Percentiles rank a stretch among this genome's conserved stretches.
These are phyloP conservation scores for Trichophyton schoenleinii DNA, from an alignment of 2,329 filamentous ascomycete genomes.

Conservation along the genomic window DNA sequence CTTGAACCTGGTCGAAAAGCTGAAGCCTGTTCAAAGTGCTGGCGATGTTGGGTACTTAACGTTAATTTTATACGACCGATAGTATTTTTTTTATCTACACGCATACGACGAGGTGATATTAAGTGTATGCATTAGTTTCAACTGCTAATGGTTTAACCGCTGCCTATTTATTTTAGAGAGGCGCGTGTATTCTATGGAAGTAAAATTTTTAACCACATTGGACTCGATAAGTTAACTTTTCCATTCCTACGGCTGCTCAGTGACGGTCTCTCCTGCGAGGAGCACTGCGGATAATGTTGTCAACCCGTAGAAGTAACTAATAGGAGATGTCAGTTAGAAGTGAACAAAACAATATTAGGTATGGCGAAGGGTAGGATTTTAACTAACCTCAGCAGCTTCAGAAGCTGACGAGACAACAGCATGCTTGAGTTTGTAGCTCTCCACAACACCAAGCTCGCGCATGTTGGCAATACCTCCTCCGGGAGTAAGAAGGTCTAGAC, in stretches of 20 bases:
- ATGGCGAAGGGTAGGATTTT: neutral
- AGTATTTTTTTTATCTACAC: no score
- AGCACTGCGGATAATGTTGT: slow-evolving; percentile 93
- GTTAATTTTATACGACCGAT: no score
- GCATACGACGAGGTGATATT: neutral
- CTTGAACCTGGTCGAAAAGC: no score
- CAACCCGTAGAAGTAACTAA: slow-evolving; percentile 78
- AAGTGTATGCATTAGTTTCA: neutral
- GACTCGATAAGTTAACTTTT: neutral
- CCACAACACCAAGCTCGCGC: slow-evolving; percentile 86
- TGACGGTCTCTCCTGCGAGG: slow-evolving; percentile 70
- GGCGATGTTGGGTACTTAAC: no score
- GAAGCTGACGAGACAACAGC: slow-evolving; percentile 95
- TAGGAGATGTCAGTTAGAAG: slow-evolving; percentile 7
- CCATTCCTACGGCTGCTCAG: slow-evolving; percentile 27
- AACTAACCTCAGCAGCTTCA: slow-evolving; percentile 82
- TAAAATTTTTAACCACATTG: neutral
- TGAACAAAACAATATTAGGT: neutral
- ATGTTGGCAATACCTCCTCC: slow-evolving; percentile 92
- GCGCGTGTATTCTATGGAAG: neutral
- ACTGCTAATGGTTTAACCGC: neutral
- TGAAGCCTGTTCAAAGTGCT: no score
- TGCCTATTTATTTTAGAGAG: neutral
- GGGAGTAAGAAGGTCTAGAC: slow-evolving; percentile 75
- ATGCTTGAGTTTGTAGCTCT: slow-evolving; percentile 97